Base-by-base conservation (phyloP, 768 basidiomycete species). In the Amyloporia xantha region DNA sequence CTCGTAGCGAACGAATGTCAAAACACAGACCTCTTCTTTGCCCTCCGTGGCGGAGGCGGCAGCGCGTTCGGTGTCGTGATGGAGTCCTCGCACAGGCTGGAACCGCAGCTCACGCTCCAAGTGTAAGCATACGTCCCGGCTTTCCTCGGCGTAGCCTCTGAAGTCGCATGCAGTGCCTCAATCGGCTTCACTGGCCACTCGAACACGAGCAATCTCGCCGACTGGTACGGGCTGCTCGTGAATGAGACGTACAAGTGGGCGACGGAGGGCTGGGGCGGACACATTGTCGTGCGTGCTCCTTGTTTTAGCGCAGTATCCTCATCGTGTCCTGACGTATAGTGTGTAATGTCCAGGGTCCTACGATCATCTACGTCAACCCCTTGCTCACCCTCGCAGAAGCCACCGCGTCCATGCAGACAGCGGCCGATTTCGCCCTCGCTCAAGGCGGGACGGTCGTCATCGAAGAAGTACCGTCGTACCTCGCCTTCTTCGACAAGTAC, bases 1-100 rank as follows among this genome's bases (percentile, higher is more conserved):
- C 68, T 73, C 24, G 67, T 66, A 1, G 77, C 65, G 3, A 79
- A 77, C 59, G 68, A 65, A 19, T 68, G 65, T 38, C 61, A 78
- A 55, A 75, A 78, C 50, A 49, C 66, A 47, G 77, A 79, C 60
- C 67, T 79, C 0, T 79, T 78, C 62, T 81, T 70, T 49, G 78
- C 77, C 13, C 68, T 81, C 11, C 60, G 71, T 10, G 74, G 74
- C 10, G 72, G 73, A 0, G 73, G 69, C 1, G 68, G 68, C 1
- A 62, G 61, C 15, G 66, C 67, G 0, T 70, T 65, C 41, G 70
- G 64, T 25, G 65, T 69, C 19, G 71, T 68, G 23, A 55, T 62
- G 13, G 59, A 62, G 51, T 47, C 55, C 9, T 44, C 60, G 5
- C 53, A 57, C 25, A 38, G 51, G 0, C 56, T 61, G 3, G 58